phyloP scores from a whole-genome alignment of 1,139 yeast genomes.

The Pichia sp. region DNA sequence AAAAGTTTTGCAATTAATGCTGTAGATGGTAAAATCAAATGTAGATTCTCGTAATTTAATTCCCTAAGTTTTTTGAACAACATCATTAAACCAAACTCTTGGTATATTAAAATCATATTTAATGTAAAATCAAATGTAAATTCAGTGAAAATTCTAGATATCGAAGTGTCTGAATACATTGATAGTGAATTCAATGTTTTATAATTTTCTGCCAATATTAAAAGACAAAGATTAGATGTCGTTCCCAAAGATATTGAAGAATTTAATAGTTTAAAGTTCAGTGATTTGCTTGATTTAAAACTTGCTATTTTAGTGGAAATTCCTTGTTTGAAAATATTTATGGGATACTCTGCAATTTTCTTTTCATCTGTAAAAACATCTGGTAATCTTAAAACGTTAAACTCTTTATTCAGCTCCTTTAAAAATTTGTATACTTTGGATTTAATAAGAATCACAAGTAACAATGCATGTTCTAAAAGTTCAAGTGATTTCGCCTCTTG shows the following conservation, averaged over 20 bases:
- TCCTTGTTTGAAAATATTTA: slow-evolving; percentile 19
- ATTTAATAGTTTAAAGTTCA: slow-evolving; percentile 28
- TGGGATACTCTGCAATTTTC: slow-evolving; percentile 17
- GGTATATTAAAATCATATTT: slow-evolving; percentile 29
- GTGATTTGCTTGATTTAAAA: slow-evolving; percentile 23
- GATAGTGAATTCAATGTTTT: slow-evolving; percentile 11
- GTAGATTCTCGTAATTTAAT: slow-evolving; percentile 14
- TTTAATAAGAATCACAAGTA: slow-evolving; percentile 17
- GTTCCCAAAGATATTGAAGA: slow-evolving; percentile 28
- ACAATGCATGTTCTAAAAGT: slow-evolving; percentile 19
- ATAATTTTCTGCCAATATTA: slow-evolving; percentile 28
- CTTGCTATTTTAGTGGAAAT: slow-evolving; percentile 22
- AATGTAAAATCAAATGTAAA: slow-evolving; percentile 21
- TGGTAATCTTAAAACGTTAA: slow-evolving; percentile 18
- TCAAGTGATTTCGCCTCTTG: slow-evolving; percentile 9
- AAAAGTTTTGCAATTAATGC: slow-evolving; percentile 13
- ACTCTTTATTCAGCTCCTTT: slow-evolving; percentile 15
- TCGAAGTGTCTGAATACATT: slow-evolving; percentile 11
- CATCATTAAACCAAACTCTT: slow-evolving; percentile 33
- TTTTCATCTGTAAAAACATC: slow-evolving; percentile 11
- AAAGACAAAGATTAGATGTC: slow-evolving; percentile 28
- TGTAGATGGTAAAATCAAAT: slow-evolving; percentile 13
- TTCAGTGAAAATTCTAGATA: slow-evolving; percentile 22
- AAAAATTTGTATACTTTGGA: slow-evolving; percentile 19
- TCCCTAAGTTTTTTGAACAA: slow-evolving; percentile 27